A percentile compares a stretch with the other conserved stretches of the same genome.
Conservation (phyloP, 352 stramenopile species). For the Pythium periplocum region DNA sequence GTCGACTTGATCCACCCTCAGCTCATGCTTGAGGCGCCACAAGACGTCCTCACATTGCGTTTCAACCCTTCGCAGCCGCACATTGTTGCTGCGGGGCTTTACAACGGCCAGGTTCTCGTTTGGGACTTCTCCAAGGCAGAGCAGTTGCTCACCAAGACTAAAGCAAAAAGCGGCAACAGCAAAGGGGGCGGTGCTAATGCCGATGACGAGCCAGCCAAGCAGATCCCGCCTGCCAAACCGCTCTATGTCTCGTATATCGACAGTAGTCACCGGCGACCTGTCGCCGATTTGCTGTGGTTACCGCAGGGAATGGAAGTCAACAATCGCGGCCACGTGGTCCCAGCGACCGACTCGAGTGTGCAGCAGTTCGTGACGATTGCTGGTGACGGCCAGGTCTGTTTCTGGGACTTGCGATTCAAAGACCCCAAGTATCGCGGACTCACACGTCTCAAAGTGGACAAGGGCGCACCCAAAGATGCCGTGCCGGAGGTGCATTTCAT, state of each 20-base stretch:
- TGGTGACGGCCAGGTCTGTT: conserved; percentile 86
- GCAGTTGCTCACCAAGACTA: conserved; percentile 49
- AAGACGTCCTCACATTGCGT: conserved; percentile 85
- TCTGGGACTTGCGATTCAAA: conserved; percentile 92
- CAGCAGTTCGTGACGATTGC: conserved; percentile 93
- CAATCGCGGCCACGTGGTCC: conserved; percentile 78
- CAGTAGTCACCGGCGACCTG: conserved; percentile 75
- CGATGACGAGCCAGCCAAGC: conserved; percentile 47
- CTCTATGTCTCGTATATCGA: conserved; percentile 85
- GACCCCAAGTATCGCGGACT: conserved; percentile 74
- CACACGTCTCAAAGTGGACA: conserved; percentile 61
- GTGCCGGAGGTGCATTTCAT: conserved; percentile 71
- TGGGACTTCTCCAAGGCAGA: conserved; percentile 89
- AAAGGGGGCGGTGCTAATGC: conserved; percentile 7
- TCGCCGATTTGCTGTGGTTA: conserved; percentile 88
- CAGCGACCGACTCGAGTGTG: conserved; percentile 34
- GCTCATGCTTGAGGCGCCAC: conserved; percentile 89
- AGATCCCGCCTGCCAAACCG: conserved; percentile 63
- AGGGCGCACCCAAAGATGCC: conserved; percentile 48
- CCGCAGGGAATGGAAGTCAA: conserved; percentile 84
- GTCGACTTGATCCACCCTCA: conserved; percentile 91
- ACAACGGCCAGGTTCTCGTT: conserved; percentile 88
- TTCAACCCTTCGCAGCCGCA: conserved; percentile 88
- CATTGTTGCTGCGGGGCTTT: conserved; percentile 72
- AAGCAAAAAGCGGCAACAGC: conserved; percentile 29